These are phyloP conservation scores for Collybia sordida DNA, from an alignment of 768 basidiomycete species.

Conservation along the genomic window DNA sequence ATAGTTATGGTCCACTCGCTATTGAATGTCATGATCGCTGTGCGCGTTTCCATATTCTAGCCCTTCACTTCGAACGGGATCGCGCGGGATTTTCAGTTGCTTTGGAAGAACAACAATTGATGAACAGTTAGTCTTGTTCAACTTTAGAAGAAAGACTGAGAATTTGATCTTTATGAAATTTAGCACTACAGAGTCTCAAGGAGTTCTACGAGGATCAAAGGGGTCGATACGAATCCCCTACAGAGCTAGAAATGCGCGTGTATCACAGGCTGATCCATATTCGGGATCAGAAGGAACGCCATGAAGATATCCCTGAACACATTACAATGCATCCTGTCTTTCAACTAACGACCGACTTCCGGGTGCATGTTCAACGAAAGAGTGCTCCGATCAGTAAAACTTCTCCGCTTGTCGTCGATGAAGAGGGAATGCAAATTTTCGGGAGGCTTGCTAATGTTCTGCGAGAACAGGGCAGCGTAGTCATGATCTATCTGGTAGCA, in stretches of 20 bases:
- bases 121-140: constrained; percentile 68
- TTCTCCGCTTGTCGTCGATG: constrained; percentile 63
- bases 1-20: constrained; percentile 69
- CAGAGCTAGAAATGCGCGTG: constrained; percentile 94
- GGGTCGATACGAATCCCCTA: constrained; percentile 64
- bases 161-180: not conserved
- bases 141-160: not conserved
- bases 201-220: constrained; percentile 91
- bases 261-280: constrained; percentile 94
- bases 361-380: constrained; percentile 74
- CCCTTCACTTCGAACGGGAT: constrained; percentile 67
- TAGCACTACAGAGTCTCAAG: constrained; percentile 89
- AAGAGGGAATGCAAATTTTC: constrained; percentile 67
- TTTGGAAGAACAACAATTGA: constrained; percentile 86
- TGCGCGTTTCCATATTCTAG: constrained; percentile 90
- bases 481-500: constrained; percentile 86
- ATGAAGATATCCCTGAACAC: constrained; percentile 65
- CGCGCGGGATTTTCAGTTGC: constrained; percentile 55
- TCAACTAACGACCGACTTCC: constrained; percentile 79
- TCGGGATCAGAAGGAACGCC: constrained; percentile 77
- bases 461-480: constrained; percentile 59
- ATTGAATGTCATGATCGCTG: constrained; percentile 93
- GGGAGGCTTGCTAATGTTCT: constrained; percentile 60
- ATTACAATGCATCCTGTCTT: constrained; percentile 77
- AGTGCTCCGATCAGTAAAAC: constrained; percentile 74